Conservation (phyloP, 2,329 filamentous ascomycete genomes). For the Exophiala bonariae region DNA sequence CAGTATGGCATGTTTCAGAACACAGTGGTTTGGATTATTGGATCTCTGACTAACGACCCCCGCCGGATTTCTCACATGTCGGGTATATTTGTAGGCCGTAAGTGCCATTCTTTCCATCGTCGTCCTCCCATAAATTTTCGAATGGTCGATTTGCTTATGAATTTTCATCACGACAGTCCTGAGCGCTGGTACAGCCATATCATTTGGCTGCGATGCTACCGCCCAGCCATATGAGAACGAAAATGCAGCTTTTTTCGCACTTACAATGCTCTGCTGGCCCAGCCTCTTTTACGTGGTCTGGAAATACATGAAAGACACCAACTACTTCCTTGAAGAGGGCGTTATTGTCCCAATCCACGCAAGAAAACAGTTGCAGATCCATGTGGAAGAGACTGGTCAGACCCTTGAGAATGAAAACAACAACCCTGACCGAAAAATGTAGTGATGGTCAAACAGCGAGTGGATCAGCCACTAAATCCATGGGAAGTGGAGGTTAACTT, state of each 20-base stretch:
- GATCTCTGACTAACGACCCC: constrained; percentile 21
- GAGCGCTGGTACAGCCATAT: constrained; percentile 15
- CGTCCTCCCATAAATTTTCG: no score
- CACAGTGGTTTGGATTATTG: constrained; percentile 10
- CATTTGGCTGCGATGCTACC: constrained; percentile 20
- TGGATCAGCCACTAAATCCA: no score
- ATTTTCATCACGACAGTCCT: no score
- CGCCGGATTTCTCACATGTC: constrained; percentile 11
- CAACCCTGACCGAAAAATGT: no score
- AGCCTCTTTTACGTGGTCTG: constrained; percentile 11
- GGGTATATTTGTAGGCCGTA: constrained; percentile 17
- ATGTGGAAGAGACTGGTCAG: background rate
- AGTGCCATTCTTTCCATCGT: no score
- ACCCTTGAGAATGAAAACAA: no score
- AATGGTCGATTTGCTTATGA: no score
- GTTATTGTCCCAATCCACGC: constrained; percentile 23
- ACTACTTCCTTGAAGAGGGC: constrained; percentile 25
- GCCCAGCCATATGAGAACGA: constrained; percentile 16
- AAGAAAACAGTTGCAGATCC: background rate
- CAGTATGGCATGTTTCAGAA: constrained; percentile 15
- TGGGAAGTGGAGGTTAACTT: no score
- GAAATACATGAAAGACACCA: constrained; percentile 20
- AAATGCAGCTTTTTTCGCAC: constrained; percentile 14
- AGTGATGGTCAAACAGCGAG: no score
- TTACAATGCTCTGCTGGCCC: constrained; percentile 14